Conservation (phyloP, 176 grass and related monocot species). For the Triticum dicoccoides region DNA sequence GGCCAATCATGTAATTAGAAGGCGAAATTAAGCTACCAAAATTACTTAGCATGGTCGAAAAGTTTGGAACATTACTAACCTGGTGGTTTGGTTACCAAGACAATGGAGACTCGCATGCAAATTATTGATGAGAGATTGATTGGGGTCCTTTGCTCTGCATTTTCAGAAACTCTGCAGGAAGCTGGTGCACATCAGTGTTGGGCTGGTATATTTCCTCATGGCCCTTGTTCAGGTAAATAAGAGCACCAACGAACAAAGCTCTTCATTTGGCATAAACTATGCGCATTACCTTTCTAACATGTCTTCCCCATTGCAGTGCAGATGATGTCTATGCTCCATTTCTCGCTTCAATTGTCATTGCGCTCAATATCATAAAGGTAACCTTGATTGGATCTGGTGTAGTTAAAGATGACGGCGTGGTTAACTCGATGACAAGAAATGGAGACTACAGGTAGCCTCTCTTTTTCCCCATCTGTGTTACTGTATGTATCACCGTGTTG, state of each 20-base stretch:
- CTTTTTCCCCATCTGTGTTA: neutral
- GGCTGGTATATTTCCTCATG: slow-evolving; percentile 64
- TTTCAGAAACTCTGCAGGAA: slow-evolving; percentile 79
- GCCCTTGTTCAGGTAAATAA: slow-evolving; percentile 77
- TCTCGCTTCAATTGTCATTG: slow-evolving; percentile 50
- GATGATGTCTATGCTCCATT: slow-evolving; percentile 56
- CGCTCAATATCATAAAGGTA: slow-evolving; percentile 64
- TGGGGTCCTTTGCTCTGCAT: neutral
- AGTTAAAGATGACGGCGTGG: slow-evolving; percentile 71
- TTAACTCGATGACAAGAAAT: slow-evolving; percentile 84
- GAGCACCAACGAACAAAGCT: neutral
- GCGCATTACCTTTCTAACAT: neutral
- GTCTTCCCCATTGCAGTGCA: slow-evolving; percentile 35
- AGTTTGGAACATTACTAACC: neutral
- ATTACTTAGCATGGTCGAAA: neutral
- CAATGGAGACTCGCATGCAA: neutral
- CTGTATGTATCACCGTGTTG: neutral
- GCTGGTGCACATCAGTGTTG: slow-evolving; percentile 68
- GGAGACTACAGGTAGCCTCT: slow-evolving; percentile 54
- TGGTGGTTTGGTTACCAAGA: neutral
- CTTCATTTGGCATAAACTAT: neutral
- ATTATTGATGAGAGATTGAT: neutral
- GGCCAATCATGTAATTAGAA: neutral
- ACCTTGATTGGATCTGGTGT: slow-evolving; percentile 69
- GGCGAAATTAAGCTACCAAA: neutral